Evolutionary conservation across 176 grass and related monocot species (phyloP).

Genomic region (Oryza glumipatula): DNA sequence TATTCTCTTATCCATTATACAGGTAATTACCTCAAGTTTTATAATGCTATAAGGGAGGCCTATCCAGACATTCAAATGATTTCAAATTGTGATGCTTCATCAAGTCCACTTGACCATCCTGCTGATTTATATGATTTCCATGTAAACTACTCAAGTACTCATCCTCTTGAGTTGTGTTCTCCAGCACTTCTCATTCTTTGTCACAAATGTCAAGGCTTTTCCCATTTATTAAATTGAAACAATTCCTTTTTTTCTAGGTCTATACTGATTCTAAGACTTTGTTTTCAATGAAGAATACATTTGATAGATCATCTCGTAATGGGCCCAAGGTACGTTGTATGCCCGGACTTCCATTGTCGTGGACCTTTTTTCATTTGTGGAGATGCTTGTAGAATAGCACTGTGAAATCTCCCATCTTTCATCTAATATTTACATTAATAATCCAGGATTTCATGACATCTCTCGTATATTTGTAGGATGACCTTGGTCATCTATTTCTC

Average conservation of each 20-base stretch:
- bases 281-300: conserved; percentile 60
- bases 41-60: conserved; percentile 62
- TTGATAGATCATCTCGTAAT: conserved; percentile 51
- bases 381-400: not conserved
- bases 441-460: not conserved
- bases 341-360: not conserved
- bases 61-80: conserved; percentile 85
- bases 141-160: conserved; percentile 46
- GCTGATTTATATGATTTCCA: conserved; percentile 85
- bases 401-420: not conserved
- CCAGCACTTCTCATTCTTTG: not conserved
- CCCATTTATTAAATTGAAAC: not conserved
- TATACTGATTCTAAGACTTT: conserved; percentile 60
- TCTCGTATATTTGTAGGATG: conserved; percentile 7
- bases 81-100: conserved; percentile 78
- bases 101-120: conserved; percentile 67
- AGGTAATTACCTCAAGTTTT: conserved; percentile 82
- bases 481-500: not conserved
- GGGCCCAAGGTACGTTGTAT: conserved; percentile 64
- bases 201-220: not conserved
- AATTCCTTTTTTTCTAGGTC: conserved; percentile 42
- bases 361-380: not conserved
- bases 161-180: not conserved
- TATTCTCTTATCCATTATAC: conserved; percentile 25
- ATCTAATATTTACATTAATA: not conserved